Base-by-base conservation (phyloP, 352 stramenopile species). In the Phytophthora parvispora region DNA sequence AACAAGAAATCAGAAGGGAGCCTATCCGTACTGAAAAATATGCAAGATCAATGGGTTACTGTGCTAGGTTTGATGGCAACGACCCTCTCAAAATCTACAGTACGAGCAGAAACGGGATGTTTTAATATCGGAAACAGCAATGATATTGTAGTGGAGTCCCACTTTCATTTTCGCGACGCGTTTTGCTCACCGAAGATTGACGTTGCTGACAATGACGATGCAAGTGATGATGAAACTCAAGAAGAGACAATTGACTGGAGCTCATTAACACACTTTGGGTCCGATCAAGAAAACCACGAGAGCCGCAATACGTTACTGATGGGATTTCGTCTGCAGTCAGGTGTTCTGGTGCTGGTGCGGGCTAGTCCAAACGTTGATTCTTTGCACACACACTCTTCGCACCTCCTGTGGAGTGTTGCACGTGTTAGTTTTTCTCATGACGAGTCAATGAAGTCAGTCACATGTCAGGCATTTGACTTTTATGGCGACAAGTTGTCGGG, bases 161-260 rank as follows among this genome's bases (percentile, higher is more conserved):
- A 67, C 25, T 53, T 93, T 28, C 71, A 82, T 48, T 81, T 78
- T 24, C 62, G 59, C 7, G 38, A 52, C 27, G 27, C 45, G 55
- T 62, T 64, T 36, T 64, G 62, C 31, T 42, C 59, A 16, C 50
- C 28, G 15, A 59, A 50, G 6, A 20, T 13, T 1, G 62, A 72
- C 8, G 50, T 29, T 12, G 25, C 36, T 27, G 72, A 80, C 3
- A 56, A 62, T n/a, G 59, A 78, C 1, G 69, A 74, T 34, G 59
- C 75, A 12, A 80, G 67, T 22, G 63, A 75, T 5, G 67, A 77
- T 8, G 68, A 84, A 27, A 61, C 69, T 27, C 67, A 73, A 40
- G 60, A 84, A 6, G 80, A 88, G n/a, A 63, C 72, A n/a, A 67
- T 92, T 38, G 83, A 92, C 52, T 92, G 84, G 84, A 48, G 72